Percentiles rank a stretch among this genome's conserved stretches.
Conservation (phyloP, 1,284 basidiomycete species). For the Pseudozyma tsukubaensis region DNA sequence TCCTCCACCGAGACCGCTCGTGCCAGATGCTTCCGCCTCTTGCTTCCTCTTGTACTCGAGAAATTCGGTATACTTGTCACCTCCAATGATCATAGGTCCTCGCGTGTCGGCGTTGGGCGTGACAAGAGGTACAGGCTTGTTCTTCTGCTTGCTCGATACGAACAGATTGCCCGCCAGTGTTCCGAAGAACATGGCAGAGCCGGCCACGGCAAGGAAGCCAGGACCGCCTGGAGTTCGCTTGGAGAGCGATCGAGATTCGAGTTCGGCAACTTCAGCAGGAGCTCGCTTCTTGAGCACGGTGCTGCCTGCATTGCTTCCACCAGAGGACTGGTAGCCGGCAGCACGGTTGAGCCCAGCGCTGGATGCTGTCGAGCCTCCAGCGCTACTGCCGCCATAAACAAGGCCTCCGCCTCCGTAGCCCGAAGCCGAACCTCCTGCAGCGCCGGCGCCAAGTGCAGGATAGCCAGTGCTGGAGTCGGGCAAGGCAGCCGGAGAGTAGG, state of each 20-base stretch:
- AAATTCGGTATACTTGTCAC: conserved; percentile 30
- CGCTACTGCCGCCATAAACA: background rate
- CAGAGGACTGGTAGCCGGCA: conserved; percentile 15
- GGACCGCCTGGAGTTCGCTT: conserved; percentile 24
- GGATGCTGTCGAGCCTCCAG: background rate
- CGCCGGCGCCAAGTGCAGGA: no score
- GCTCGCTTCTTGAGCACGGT: conserved; percentile 32
- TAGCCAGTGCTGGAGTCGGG: no score
- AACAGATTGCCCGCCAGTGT: conserved; percentile 17
- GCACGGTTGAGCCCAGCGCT: conserved; percentile 24
- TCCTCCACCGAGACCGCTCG: conserved; percentile 1
- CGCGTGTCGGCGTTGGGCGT: conserved; percentile 27
- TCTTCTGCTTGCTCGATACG: conserved; percentile 16
- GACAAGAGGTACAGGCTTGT: conserved; percentile 34
- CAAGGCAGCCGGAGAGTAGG: no score
- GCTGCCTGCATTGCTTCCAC: background rate
- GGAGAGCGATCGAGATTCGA: conserved; percentile 10
- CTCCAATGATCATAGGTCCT: conserved; percentile 30
- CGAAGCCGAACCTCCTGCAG: no score
- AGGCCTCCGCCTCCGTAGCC: no score
- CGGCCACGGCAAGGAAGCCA: conserved; percentile 15
- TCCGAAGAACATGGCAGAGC: conserved; percentile 35
- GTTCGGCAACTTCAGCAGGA: background rate
- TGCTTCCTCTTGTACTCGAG: conserved; percentile 16
- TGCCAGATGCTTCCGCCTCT: background rate